Base-by-base conservation (phyloP, 139 green algal genomes). In the Haematococcus sp. region DNA sequence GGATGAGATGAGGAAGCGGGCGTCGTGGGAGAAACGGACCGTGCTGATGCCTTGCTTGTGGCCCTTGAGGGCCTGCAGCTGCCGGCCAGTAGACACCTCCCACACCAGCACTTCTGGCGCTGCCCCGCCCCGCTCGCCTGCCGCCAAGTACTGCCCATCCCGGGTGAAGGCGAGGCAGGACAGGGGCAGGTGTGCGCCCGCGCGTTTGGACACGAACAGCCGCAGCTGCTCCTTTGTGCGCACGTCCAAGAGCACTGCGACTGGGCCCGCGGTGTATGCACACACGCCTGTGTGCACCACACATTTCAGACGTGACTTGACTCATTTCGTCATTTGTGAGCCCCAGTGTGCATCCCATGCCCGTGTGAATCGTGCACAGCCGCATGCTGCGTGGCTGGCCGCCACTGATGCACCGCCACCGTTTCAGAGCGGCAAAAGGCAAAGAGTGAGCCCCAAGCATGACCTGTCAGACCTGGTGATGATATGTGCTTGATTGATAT, bases 1-100 rank as follows among this genome's bases (percentile, higher is more conserved):
- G 0, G 73, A 67, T 1, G 80, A 79, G 0, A 73, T 35, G 35
- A 89, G 55, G 44, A 85, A 54, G 31, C 71, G 76, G 19, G 77
- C 76, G 59, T 88, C 77, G 17, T 73, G 69, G 22, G 77, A 83
- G 77, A 89, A 89, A 16, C 32, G 15, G 2, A 89, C 17, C 33
- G 54, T 73, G 0, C 40, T 65, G 0, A 89, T 43, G 32, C 81
- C 80, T 44, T 81, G 40, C 74, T 84, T 86, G 68, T 87, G 81
- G 16, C 60, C 75, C n/a, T 75, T 75, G 0, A 83, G 44, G 1
- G 52, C 43, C 17, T 71, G 67, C 16, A 81, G 1, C 35, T 67
- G 77, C 4, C 44, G 28, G 20, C 73, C 59, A 20, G 27, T 79
- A 9, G 11, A 56, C 3, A 71, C 25, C 7, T 83, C 75, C 73